Conservation (phyloP, 2,329 filamentous ascomycete species). For the Neonectria sp. region DNA sequence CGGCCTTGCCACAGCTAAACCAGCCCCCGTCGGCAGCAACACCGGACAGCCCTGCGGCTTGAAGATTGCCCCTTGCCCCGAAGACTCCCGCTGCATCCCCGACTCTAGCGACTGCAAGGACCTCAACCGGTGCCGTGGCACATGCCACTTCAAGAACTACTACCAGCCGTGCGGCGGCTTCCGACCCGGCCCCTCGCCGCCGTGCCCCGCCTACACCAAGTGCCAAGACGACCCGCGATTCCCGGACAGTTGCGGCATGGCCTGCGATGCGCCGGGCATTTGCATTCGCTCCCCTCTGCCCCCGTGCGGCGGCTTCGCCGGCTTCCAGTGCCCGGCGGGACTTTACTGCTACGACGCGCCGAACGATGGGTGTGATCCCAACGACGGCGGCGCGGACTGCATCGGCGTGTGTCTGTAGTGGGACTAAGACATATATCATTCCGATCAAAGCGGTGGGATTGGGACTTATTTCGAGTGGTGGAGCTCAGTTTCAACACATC, state of each 20-base stretch:
- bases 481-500: not conserved
- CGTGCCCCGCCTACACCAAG: conserved; percentile 43
- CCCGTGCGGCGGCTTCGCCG: conserved; percentile 48
- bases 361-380: conserved; percentile 48
- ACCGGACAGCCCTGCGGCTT: conserved; percentile 45
- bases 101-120: conserved; percentile 41
- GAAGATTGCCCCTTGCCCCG: conserved; percentile 49
- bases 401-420: conserved; percentile 50
- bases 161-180: conserved; percentile 54
- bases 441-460: not conserved
- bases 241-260: conserved; percentile 50
- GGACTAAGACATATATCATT: not conserved
- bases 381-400: conserved; percentile 50
- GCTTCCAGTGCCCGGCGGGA: conserved; percentile 45
- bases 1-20: conserved; percentile 16
- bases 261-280: conserved; percentile 54
- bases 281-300: conserved; percentile 45
- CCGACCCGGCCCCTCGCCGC: conserved; percentile 32
- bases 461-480: not conserved
- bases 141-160: conserved; percentile 48
- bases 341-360: conserved; percentile 50
- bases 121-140: conserved; percentile 48
- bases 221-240: conserved; percentile 55
- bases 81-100: conserved; percentile 47
- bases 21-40: conserved; percentile 3